A percentile compares a stretch with the other conserved stretches of the same genome.
Evolutionary conservation across 192 early-diverging fungal species (phyloP).

Genomic region (Pilaira anomala): DNA sequence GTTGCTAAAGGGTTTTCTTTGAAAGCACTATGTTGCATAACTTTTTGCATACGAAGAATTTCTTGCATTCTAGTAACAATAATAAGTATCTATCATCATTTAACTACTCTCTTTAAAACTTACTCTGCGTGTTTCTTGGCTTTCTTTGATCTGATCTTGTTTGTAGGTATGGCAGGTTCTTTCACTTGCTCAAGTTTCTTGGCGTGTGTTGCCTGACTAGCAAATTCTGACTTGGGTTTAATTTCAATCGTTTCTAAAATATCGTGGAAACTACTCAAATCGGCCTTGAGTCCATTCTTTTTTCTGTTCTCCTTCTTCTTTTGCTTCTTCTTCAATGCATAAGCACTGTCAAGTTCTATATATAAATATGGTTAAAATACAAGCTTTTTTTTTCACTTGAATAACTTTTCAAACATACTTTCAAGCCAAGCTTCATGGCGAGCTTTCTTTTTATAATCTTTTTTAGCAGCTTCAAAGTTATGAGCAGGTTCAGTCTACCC

Average conservation of each 20-base stretch:
- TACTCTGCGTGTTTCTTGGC: constrained; percentile 61
- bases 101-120: constrained; percentile 9
- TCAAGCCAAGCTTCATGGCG: constrained; percentile 63
- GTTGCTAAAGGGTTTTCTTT: constrained; percentile 66
- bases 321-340: constrained; percentile 46
- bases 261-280: constrained; percentile 47
- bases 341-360: constrained; percentile 52
- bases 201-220: constrained; percentile 5
- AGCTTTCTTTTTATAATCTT: constrained; percentile 43
- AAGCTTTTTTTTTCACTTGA: background rate
- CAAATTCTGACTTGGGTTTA: background rate
- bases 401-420: constrained; percentile 36
- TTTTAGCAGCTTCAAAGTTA: constrained; percentile 1
- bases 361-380: background rate
- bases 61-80: constrained; percentile 49
- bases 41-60: constrained; percentile 69
- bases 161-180: constrained; percentile 25
- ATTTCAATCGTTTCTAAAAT: constrained; percentile 35
- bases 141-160: constrained; percentile 41
- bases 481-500: background rate
- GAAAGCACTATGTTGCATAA: constrained; percentile 70
- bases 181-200: background rate
- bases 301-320: constrained; percentile 43
- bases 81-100: background rate
- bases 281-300: constrained; percentile 49